These are phyloP conservation scores for Magnaporthales sp. DNA, from an alignment of 2,329 filamentous ascomycete genomes.

Conservation along the genomic window DNA sequence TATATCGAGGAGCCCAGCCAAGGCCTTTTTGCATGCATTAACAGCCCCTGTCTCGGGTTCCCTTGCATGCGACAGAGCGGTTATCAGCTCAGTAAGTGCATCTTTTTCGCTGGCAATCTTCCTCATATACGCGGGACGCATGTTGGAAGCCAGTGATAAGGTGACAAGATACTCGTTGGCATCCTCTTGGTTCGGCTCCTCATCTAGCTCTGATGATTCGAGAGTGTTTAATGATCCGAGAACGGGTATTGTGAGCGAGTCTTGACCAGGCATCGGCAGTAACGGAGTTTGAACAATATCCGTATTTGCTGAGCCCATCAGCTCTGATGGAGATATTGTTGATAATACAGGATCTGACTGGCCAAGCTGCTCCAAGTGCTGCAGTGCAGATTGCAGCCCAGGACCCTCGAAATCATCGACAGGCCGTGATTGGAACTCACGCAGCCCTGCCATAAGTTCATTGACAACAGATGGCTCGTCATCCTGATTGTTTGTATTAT, in stretches of 20 bases:
- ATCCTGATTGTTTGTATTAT: not conserved
- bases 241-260: not conserved
- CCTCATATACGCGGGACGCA: conserved; percentile 39
- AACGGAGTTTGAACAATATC: not conserved
- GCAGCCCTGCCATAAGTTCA: not conserved
- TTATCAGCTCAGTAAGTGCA: not conserved
- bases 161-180: conserved; percentile 43
- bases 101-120: conserved; percentile 26
- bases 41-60: not conserved
- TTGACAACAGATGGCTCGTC: not conserved
- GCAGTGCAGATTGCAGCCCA: not conserved
- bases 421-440: not conserved
- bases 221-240: not conserved
- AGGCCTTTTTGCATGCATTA: not conserved
- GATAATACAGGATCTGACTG: not conserved
- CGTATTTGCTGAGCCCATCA: conserved; percentile 3
- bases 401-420: not conserved
- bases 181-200: not conserved
- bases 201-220: conserved; percentile 6
- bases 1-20: conserved; percentile 36
- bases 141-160: conserved; percentile 45
- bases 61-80: not conserved
- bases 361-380: not conserved
- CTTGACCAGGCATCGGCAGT: not conserved
- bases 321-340: conserved; percentile 9